Evolutionary conservation across 2,329 filamentous ascomycete species (phyloP).

Genomic region (Corniculantispora saksenae): DNA sequence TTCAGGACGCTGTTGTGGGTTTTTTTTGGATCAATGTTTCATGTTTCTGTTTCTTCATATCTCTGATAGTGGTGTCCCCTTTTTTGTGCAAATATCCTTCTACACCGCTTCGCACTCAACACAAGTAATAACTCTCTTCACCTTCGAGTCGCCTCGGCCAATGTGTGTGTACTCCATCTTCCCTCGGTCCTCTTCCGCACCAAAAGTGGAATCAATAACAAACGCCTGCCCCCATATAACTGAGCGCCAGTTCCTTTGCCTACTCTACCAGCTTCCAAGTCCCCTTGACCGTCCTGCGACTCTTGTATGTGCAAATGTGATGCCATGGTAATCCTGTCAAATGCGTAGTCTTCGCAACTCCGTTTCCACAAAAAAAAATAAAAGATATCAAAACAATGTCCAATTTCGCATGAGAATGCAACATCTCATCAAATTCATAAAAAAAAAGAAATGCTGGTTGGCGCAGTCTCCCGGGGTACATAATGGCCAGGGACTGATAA

Average conservation of each 20-base stretch:
- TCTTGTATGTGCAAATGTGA: slow-evolving; percentile 9
- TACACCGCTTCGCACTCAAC: slow-evolving; percentile 12
- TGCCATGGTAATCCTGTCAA: slow-evolving; percentile 16
- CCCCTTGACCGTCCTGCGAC: slow-evolving; percentile 6
- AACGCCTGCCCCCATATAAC: slow-evolving; percentile 17
- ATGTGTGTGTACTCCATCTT: not conserved
- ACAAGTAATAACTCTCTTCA: not conserved
- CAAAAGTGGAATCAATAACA: slow-evolving; percentile 11
- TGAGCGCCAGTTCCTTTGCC: slow-evolving; percentile 17
- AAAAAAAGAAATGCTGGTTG: slow-evolving; percentile 6
- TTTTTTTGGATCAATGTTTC: slow-evolving; percentile 18
- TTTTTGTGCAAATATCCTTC: slow-evolving; percentile 17
- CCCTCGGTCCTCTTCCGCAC: not conserved
- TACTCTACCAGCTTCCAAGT: not conserved
- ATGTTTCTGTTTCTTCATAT: slow-evolving; percentile 20
- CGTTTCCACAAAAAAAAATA: slow-evolving; percentile 15
- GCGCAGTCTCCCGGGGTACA: not conserved
- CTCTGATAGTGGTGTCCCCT: slow-evolving; percentile 7
- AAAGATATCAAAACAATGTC: slow-evolving; percentile 19
- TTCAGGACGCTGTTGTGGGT: too few species aligned
- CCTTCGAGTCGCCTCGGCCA: slow-evolving; percentile 8
- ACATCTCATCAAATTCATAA: slow-evolving; percentile 7
- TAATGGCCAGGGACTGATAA: not conserved
- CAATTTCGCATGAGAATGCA: slow-evolving; percentile 11
- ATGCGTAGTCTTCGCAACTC: slow-evolving; percentile 18